Percentiles rank a stretch among this genome's conserved stretches.
Evolutionary conservation across 1,284 basidiomycete genomes (phyloP).

Genomic region (Melampsora occidentalis): DNA sequence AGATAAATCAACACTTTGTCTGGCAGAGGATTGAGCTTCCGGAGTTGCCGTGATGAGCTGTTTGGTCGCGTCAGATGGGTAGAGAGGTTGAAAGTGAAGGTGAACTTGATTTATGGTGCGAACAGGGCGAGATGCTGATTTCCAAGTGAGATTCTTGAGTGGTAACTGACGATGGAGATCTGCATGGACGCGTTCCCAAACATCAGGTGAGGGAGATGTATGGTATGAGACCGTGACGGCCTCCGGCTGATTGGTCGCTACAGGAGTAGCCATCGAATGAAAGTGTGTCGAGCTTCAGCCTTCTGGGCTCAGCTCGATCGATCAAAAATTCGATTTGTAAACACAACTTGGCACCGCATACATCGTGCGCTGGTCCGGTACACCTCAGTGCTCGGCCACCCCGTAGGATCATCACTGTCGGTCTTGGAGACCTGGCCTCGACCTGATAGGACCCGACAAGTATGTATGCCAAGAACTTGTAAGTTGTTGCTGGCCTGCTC

Average conservation of each 20-base stretch:
- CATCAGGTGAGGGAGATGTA: conserved; percentile 41
- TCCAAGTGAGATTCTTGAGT: conserved; percentile 86
- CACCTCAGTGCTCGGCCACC: no score
- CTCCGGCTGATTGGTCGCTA: neutral
- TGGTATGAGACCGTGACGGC: conserved; percentile 38
- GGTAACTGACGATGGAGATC: conserved; percentile 67
- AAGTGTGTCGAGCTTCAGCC: no score
- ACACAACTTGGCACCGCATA: no score
- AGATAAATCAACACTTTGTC: conserved; percentile 1
- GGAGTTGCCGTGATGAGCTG: conserved; percentile 6
- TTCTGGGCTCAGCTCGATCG: no score
- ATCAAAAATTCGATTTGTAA: no score
- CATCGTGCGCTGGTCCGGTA: no score
- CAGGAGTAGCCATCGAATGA: no score
- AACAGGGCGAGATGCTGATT: conserved; percentile 65
- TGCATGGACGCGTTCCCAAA: conserved; percentile 60
- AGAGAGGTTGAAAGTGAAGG: conserved; percentile 55
- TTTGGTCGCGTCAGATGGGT: conserved; percentile 15
- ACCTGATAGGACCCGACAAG: no score
- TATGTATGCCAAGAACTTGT: no score
- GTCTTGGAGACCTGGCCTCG: no score
- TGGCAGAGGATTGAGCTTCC: neutral
- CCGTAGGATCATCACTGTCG: no score
- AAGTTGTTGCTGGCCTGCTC: no score
- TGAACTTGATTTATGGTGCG: conserved; percentile 79